phyloP scores from a whole-genome alignment of 192 early-diverging fungal genomes.

The Coemansia aciculifera region DNA sequence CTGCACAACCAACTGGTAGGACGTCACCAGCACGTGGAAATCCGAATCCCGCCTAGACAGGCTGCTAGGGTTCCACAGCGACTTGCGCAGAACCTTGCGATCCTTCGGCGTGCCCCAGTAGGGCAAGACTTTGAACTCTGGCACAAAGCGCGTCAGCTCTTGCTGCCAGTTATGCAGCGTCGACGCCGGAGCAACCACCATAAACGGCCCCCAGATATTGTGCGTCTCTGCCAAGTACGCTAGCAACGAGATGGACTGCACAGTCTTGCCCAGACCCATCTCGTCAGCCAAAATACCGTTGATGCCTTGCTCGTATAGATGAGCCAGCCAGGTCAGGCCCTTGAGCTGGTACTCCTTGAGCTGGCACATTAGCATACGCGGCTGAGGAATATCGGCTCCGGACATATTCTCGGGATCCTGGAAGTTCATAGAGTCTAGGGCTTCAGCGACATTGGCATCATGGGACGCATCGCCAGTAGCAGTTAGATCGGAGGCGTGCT shows the following conservation, averaged over 20 bases:
- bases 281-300: slow-evolving; percentile 90
- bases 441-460: slow-evolving; percentile 48
- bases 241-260: slow-evolving; percentile 88
- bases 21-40: slow-evolving; percentile 89
- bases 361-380: slow-evolving; percentile 82
- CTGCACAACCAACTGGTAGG: slow-evolving; percentile 82
- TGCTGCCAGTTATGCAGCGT: slow-evolving; percentile 94
- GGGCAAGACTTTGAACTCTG: slow-evolving; percentile 76
- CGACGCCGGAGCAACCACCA: slow-evolving; percentile 86
- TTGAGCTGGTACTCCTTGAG: slow-evolving; percentile 81
- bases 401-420: slow-evolving; percentile 78
- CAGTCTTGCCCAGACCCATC: slow-evolving; percentile 85
- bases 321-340: slow-evolving; percentile 83
- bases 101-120: slow-evolving; percentile 88
- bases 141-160: slow-evolving; percentile 79
- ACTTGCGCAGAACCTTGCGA: slow-evolving; percentile 78
- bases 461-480: slow-evolving; percentile 10
- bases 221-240: slow-evolving; percentile 84
- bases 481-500: slow-evolving; percentile 15
- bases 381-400: slow-evolving; percentile 75
- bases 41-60: slow-evolving; percentile 72
- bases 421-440: slow-evolving; percentile 83
- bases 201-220: slow-evolving; percentile 88
- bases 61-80: slow-evolving; percentile 72
- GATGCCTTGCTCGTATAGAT: slow-evolving; percentile 87